These are phyloP conservation scores for Rhizophagus sp. DNA, from an alignment of 192 early-diverging fungal genomes.

Conservation along the genomic window DNA sequence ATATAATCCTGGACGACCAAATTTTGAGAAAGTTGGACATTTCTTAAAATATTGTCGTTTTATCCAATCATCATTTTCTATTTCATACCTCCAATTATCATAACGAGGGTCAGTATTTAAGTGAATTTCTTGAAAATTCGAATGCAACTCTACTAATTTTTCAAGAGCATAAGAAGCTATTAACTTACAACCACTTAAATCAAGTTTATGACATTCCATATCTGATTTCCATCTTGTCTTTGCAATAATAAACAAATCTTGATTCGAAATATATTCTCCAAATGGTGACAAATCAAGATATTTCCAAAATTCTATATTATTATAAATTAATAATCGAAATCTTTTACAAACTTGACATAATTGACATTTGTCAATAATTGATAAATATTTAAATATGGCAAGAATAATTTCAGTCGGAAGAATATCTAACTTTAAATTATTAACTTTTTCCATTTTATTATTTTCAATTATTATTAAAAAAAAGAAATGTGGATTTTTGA, in stretches of 20 bases:
- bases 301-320: slow-evolving; percentile 16
- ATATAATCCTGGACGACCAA: slow-evolving; percentile 12
- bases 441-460: neutral
- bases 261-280: neutral
- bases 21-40: slow-evolving; percentile 5
- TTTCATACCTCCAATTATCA: neutral
- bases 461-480: neutral
- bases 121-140: slow-evolving; percentile 7
- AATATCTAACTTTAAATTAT: neutral
- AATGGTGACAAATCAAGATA: slow-evolving; percentile 19
- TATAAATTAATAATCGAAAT: slow-evolving; percentile 16
- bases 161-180: slow-evolving; percentile 10
- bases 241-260: slow-evolving; percentile 1
- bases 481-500: neutral
- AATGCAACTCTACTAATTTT: slow-evolving; percentile 4
- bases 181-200: slow-evolving; percentile 18
- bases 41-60: slow-evolving; percentile 5
- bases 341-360: slow-evolving; percentile 6
- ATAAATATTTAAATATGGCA: slow-evolving; percentile 11
- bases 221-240: slow-evolving; percentile 18
- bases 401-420: slow-evolving; percentile 7
- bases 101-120: slow-evolving; percentile 14
- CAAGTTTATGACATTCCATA: slow-evolving; percentile 1
- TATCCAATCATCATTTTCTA: slow-evolving; percentile 1
- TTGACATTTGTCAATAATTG: neutral